A percentile compares a stretch with the other conserved stretches of the same genome.
These are phyloP conservation scores for Boletus pseudopeckii DNA, from an alignment of 768 basidiomycete species.

Conservation along the genomic window DNA sequence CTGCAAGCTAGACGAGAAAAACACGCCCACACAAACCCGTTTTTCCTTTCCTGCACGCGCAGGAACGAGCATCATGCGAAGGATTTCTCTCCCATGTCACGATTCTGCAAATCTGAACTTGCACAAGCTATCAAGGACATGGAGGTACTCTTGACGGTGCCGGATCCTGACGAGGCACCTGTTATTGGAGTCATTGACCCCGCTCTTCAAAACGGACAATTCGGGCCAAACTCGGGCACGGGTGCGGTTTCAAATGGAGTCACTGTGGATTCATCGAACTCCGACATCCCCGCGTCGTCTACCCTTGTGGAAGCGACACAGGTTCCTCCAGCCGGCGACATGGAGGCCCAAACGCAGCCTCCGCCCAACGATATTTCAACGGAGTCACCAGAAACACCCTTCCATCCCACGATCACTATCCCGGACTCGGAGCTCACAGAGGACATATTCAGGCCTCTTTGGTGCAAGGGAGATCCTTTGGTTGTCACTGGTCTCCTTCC, in stretches of 20 bases:
- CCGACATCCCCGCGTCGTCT: conserved; percentile 1
- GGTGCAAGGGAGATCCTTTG: conserved; percentile 73
- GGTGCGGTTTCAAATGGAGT: conserved; percentile 8
- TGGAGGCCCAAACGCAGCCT: conserved; percentile 5
- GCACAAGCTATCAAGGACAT: conserved; percentile 64
- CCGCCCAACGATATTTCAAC: conserved; percentile 1
- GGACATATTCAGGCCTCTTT: conserved; percentile 61
- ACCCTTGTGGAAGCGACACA: conserved; percentile 9
- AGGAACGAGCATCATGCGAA: conserved; percentile 64
- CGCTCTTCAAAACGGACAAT: conserved; percentile 20
- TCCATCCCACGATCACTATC: conserved; percentile 45
- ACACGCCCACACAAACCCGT: conserved; percentile 63
- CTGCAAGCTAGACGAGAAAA: conserved; percentile 54
- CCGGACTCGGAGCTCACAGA: conserved; percentile 50
- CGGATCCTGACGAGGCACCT: conserved; percentile 28
- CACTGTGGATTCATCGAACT: conserved; percentile 6
- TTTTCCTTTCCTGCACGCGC: conserved; percentile 69
- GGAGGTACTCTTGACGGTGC: conserved; percentile 46
- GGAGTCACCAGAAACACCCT: conserved; percentile 39
- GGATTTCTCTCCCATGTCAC: conserved; percentile 77
- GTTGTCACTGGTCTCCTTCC: conserved; percentile 66
- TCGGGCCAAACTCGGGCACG: not conserved
- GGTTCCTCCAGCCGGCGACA: not conserved
- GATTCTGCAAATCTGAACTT: conserved; percentile 67
- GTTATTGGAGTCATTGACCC: conserved; percentile 30